Conservation (phyloP, 139 green algal species). For the Tetraselmis striata region DNA sequence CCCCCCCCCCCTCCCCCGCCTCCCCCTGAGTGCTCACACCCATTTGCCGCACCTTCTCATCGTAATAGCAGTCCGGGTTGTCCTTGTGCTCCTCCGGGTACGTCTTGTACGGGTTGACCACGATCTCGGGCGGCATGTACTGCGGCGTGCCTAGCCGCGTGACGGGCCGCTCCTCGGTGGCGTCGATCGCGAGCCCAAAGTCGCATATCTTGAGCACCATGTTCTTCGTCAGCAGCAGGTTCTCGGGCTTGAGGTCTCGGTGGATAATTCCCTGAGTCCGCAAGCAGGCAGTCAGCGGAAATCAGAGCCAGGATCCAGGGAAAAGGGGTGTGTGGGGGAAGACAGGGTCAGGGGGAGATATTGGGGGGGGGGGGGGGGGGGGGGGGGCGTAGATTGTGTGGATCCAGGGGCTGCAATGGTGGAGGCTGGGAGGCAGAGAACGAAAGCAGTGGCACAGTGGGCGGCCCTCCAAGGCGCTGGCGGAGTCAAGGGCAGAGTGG, state of each 20-base stretch:
- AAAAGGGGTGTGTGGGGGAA: neutral
- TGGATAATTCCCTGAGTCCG: slow-evolving; percentile 5
- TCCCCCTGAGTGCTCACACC: neutral
- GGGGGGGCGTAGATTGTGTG: too few relatives aligned
- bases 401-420: neutral
- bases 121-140: slow-evolving; percentile 15
- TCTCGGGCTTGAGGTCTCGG: slow-evolving; percentile 17
- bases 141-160: slow-evolving; percentile 9
- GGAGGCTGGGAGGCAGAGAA: neutral
- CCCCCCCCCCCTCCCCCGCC: neutral
- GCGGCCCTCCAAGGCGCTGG: neutral
- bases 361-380: too few relatives aligned
- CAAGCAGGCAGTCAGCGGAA: neutral
- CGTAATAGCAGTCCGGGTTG: slow-evolving; percentile 3
- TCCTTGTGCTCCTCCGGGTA: slow-evolving; percentile 5
- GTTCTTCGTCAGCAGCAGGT: slow-evolving; percentile 5
- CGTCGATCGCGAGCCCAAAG: slow-evolving; percentile 14
- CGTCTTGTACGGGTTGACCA: neutral
- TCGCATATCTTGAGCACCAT: slow-evolving; percentile 3
- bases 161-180: slow-evolving; percentile 1
- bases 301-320: neutral
- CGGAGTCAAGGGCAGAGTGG: neutral
- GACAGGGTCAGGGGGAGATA: too few relatives aligned
- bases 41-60: neutral
- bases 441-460: neutral